Percentiles rank a stretch among this genome's conserved stretches.
These are phyloP conservation scores for Bruguiera sexangula DNA, from an alignment of 345 rosid genomes.

Conservation along the genomic window DNA sequence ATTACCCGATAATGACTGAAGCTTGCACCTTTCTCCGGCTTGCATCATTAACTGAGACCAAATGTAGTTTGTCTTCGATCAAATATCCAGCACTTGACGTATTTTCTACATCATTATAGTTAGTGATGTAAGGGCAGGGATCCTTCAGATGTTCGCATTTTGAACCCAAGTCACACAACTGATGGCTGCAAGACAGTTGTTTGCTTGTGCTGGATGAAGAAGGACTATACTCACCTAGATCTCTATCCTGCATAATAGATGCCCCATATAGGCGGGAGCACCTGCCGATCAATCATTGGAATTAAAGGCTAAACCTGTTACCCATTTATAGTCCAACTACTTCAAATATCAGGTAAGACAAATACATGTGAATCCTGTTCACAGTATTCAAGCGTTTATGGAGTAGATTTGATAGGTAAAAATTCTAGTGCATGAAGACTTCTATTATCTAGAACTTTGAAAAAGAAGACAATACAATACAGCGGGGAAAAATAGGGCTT, in stretches of 20 bases:
- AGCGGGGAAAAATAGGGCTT: too few species aligned
- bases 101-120: conserved; percentile 12
- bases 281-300: conserved; percentile 22
- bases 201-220: conserved; percentile 24
- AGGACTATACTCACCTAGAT: conserved; percentile 24
- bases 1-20: conserved; percentile 17
- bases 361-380: neutral
- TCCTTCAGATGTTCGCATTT: conserved; percentile 23
- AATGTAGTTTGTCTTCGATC: conserved; percentile 13
- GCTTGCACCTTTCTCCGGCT: conserved; percentile 8
- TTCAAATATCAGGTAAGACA: neutral
- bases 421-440: too few species aligned
- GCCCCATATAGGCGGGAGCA: conserved; percentile 31
- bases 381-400: neutral
- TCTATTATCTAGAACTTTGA: too few species aligned
- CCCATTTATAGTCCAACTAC: neutral
- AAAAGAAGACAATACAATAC: too few species aligned
- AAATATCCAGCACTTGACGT: conserved; percentile 28
- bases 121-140: conserved; percentile 27
- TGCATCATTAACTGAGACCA: conserved; percentile 8
- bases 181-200: conserved; percentile 24
- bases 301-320: conserved; percentile 16
- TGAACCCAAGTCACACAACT: conserved; percentile 19
- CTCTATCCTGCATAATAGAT: conserved; percentile 35
- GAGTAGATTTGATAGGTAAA: too few species aligned